Conservation (phyloP, 2,329 filamentous ascomycete species). For the Diaporthe sp. region DNA sequence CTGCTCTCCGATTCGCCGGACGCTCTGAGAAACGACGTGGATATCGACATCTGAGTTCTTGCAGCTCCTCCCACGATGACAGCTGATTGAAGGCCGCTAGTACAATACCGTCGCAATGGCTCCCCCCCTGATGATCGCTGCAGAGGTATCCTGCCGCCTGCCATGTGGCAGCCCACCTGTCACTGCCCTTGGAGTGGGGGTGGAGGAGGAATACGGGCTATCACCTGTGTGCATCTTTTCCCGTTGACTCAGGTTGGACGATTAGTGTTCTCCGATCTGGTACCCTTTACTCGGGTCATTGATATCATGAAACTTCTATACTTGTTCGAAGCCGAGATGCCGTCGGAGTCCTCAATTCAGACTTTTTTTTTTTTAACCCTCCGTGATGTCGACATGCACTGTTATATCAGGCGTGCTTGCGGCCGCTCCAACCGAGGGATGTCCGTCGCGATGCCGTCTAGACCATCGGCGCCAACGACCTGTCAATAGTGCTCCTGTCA, state of each 20-base stretch:
- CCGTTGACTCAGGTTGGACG: slow-evolving; percentile 26
- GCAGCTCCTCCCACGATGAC: slow-evolving; percentile 27
- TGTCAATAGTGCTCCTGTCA: slow-evolving; percentile 36
- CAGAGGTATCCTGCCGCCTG: slow-evolving; percentile 29
- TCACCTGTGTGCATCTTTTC: slow-evolving; percentile 13
- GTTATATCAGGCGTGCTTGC: slow-evolving; percentile 34
- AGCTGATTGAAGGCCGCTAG: slow-evolving; percentile 31
- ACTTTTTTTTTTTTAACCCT: slow-evolving; percentile 14
- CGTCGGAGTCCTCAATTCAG: slow-evolving; percentile 39
- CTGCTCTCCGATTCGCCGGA: slow-evolving; percentile 30
- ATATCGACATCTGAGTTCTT: slow-evolving; percentile 17
- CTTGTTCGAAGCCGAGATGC: slow-evolving; percentile 22
- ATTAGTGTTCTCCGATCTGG: slow-evolving; percentile 21
- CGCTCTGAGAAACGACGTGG: slow-evolving; percentile 25
- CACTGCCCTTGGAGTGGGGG: slow-evolving; percentile 32
- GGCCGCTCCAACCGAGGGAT: slow-evolving; percentile 14
- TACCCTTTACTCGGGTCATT: slow-evolving; percentile 3
- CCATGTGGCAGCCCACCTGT: slow-evolving; percentile 30
- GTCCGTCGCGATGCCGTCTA: slow-evolving; percentile 30
- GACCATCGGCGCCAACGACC: slow-evolving; percentile 38
- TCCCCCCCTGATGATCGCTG: slow-evolving; percentile 36
- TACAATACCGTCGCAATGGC: slow-evolving; percentile 32
- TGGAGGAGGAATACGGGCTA: slow-evolving; percentile 25
- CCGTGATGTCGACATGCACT: slow-evolving; percentile 35
- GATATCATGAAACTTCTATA: slow-evolving; percentile 23